Percentiles rank a stretch among this genome's conserved stretches.
Evolutionary conservation across 1,139 yeast genomes (phyloP).

Genomic region (Lodderomyces pseudojiufengensis): DNA sequence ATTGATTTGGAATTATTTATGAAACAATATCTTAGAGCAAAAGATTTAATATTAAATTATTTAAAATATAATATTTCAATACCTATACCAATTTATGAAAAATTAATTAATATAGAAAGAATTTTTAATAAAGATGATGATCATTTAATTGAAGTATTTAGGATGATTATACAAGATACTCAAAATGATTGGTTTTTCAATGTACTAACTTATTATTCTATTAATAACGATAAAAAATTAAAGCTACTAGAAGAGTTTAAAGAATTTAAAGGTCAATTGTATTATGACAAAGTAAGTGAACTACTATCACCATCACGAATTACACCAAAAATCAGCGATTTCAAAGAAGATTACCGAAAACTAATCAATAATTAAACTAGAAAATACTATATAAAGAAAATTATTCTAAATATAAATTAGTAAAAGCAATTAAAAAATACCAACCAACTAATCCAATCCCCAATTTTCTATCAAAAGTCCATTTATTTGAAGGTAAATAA

Average conservation of each 20-base stretch:
- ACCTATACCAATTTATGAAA: slow-evolving; percentile 34
- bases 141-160: slow-evolving; percentile 24
- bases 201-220: slow-evolving; percentile 16
- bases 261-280: slow-evolving; percentile 3
- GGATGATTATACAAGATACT: slow-evolving; percentile 22
- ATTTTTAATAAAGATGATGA: slow-evolving; percentile 22
- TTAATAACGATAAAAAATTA: slow-evolving; percentile 12
- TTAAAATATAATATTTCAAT: slow-evolving; percentile 26
- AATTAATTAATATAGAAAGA: slow-evolving; percentile 37
- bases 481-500: slow-evolving; percentile 31
- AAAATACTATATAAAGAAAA: too few relatives aligned
- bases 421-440: slow-evolving; percentile 20
- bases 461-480: slow-evolving; percentile 32
- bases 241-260: slow-evolving; percentile 14
- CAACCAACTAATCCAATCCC: slow-evolving; percentile 23
- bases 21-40: slow-evolving; percentile 31
- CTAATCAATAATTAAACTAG: too few relatives aligned
- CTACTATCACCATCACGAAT: neutral
- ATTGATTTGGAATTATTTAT: slow-evolving; percentile 35
- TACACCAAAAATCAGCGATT: too few relatives aligned
- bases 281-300: slow-evolving; percentile 2
- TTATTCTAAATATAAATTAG: slow-evolving; percentile 17
- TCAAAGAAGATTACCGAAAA: too few relatives aligned
- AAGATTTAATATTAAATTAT: slow-evolving; percentile 31
- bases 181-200: slow-evolving; percentile 23